phyloP scores from a whole-genome alignment of 1,284 basidiomycete genomes.

The Taiwanofungus camphoratus region DNA sequence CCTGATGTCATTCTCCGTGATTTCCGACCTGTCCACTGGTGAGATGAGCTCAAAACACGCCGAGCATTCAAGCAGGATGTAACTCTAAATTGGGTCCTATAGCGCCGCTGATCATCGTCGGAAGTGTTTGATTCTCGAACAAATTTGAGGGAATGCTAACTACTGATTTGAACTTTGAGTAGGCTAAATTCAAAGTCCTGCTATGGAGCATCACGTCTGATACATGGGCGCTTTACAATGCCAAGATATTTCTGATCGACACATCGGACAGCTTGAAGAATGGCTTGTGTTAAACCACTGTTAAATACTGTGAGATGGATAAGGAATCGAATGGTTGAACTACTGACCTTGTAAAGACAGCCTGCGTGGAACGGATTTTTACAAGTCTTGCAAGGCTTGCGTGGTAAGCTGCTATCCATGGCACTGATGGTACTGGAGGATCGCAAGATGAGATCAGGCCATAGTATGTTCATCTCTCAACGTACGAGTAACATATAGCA shows the following conservation, averaged over 20 bases:
- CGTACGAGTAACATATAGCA: conserved; percentile 90
- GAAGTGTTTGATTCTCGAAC: too few species aligned
- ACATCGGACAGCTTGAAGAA: not conserved
- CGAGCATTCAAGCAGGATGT: too few species aligned
- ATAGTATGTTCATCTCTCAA: conserved; percentile 10
- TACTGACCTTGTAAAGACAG: conserved; percentile 80
- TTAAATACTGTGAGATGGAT: conserved; percentile 1
- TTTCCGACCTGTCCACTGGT: too few species aligned
- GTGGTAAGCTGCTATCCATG: conserved; percentile 84
- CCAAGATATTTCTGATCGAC: not conserved
- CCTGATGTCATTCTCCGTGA: too few species aligned
- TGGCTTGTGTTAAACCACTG: not conserved
- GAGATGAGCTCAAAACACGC: too few species aligned
- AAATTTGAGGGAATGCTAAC: too few species aligned
- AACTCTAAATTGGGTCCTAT: too few species aligned
- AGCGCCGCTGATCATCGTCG: too few species aligned
- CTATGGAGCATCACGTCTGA: too few species aligned
- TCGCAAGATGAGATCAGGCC: not conserved
- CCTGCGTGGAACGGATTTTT: conserved; percentile 93
- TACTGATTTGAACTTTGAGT: too few species aligned
- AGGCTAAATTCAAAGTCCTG: too few species aligned
- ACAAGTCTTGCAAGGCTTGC: conserved; percentile 92
- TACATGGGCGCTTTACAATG: too few species aligned
- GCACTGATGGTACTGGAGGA: conserved; percentile 81
- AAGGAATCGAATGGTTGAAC: not conserved